Percentiles rank a stretch among this genome's conserved stretches.
Conservation (phyloP, 106 monocot species). For the Agapanthus africanus region DNA sequence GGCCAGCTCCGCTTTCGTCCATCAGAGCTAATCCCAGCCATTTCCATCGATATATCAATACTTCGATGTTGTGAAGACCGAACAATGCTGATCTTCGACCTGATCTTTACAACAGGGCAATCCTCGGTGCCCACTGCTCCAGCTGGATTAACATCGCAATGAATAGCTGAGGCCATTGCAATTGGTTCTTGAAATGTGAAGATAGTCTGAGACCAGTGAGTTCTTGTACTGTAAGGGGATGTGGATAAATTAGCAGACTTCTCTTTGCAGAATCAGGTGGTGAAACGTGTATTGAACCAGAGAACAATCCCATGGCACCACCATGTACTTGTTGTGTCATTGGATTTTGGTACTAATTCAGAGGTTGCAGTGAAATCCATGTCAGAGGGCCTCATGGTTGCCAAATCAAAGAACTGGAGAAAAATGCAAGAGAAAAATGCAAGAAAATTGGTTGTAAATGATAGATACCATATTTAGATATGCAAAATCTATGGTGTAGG, state of each 20-base stretch:
- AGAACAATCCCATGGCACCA: constrained; percentile 82
- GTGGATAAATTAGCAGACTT: constrained; percentile 50
- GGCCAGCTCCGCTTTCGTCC: constrained; percentile 53
- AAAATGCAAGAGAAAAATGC: neutral
- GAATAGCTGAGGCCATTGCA: constrained; percentile 36
- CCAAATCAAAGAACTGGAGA: constrained; percentile 77
- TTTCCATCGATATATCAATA: constrained; percentile 82
- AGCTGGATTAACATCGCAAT: neutral
- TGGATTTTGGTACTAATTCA: constrained; percentile 40
- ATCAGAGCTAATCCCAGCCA: constrained; percentile 32
- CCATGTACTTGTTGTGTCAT: constrained; percentile 7
- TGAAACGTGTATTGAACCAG: constrained; percentile 92
- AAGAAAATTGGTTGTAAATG: too few species aligned
- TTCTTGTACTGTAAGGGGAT: constrained; percentile 56
- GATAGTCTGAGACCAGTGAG: constrained; percentile 96
- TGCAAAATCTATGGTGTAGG: too few species aligned
- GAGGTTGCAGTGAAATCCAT: constrained; percentile 82
- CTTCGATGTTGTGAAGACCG: constrained; percentile 63
- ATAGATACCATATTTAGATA: too few species aligned
- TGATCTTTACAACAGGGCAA: constrained; percentile 40
- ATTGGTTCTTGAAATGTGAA: constrained; percentile 84
- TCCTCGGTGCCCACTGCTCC: constrained; percentile 42
- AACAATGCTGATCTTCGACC: constrained; percentile 66
- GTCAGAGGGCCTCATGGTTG: constrained; percentile 66
- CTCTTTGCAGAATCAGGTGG: constrained; percentile 83